Evolutionary conservation across 495 filamentous ascomycete genomes (phyloP).

Genomic region (Acidomyces sp.): DNA sequence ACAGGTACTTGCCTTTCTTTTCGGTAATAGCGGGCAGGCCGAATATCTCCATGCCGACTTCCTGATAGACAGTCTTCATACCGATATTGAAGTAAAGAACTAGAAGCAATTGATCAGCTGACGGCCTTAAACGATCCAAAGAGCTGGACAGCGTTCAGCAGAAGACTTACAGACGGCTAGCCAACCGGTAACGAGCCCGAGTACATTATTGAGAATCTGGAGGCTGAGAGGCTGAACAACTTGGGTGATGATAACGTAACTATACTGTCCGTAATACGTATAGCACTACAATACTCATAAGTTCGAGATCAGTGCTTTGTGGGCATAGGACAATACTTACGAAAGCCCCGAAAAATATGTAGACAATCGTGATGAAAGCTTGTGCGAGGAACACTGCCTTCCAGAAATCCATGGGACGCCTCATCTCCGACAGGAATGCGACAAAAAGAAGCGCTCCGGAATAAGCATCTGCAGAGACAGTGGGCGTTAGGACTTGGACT

Average conservation of each 20-base stretch:
- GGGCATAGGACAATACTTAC: conserved; percentile 20
- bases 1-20: conserved; percentile 4
- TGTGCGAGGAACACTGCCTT: conserved; percentile 44
- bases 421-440: conserved; percentile 57
- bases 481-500: too few relatives aligned
- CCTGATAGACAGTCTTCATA: conserved; percentile 15
- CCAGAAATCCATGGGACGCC: conserved; percentile 47
- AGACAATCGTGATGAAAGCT: conserved; percentile 23
- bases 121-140: neutral
- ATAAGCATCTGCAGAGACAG: too few relatives aligned
- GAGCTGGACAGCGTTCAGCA: neutral
- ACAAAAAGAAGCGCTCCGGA: conserved; percentile 49
- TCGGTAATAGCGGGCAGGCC: conserved; percentile 10
- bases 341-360: conserved; percentile 41
- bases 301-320: neutral
- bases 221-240: conserved; percentile 8
- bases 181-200: conserved; percentile 12
- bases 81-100: conserved; percentile 20
- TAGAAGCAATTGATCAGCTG: neutral
- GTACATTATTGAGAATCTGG: conserved; percentile 14
- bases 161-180: conserved; percentile 13
- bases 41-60: conserved; percentile 10
- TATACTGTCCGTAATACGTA: conserved; percentile 14
- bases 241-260: conserved; percentile 2
- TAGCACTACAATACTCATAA: conserved; percentile 2